These are phyloP conservation scores for Cephalotrichum gorgonifer DNA, from an alignment of 2,329 filamentous ascomycete species.

Conservation along the genomic window DNA sequence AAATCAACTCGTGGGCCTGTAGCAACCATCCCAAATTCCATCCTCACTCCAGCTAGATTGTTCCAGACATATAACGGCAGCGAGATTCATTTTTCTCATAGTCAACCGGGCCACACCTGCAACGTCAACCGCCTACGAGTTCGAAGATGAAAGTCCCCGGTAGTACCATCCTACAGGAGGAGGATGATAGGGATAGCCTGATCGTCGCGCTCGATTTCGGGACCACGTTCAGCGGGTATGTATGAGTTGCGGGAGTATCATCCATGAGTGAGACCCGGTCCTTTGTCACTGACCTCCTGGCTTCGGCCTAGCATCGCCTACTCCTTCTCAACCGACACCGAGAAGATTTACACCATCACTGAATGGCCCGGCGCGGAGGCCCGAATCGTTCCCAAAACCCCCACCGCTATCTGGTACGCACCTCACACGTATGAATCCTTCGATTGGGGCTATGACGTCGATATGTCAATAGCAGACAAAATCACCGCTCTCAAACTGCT, in stretches of 20 bases:
- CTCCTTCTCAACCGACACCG: not conserved
- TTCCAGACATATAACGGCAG: too few relatives aligned
- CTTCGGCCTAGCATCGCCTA: not conserved
- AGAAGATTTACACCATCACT: not conserved
- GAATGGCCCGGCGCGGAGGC: not conserved
- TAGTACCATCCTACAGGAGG: too few relatives aligned
- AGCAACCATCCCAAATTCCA: too few relatives aligned
- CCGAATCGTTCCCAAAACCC: conserved; percentile 1
- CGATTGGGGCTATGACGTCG: not conserved
- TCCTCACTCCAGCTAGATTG: too few relatives aligned
- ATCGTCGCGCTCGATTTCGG: not conserved
- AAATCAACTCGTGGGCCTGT: too few relatives aligned
- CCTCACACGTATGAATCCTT: not conserved
- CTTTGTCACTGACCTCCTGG: not conserved
- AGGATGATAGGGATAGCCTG: not conserved
- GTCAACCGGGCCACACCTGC: too few relatives aligned
- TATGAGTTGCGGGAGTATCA: not conserved
- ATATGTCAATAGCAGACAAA: not conserved
- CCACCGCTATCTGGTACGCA: not conserved
- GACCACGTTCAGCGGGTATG: not conserved
- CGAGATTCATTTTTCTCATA: too few relatives aligned
- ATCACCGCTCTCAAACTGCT: conserved; percentile 1
- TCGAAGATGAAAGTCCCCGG: too few relatives aligned
- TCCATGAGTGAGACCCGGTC: not conserved
- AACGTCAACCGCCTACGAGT: too few relatives aligned